Conservation (phyloP, 257 asterid genomes). For the Ocimum tenuiflorum region DNA sequence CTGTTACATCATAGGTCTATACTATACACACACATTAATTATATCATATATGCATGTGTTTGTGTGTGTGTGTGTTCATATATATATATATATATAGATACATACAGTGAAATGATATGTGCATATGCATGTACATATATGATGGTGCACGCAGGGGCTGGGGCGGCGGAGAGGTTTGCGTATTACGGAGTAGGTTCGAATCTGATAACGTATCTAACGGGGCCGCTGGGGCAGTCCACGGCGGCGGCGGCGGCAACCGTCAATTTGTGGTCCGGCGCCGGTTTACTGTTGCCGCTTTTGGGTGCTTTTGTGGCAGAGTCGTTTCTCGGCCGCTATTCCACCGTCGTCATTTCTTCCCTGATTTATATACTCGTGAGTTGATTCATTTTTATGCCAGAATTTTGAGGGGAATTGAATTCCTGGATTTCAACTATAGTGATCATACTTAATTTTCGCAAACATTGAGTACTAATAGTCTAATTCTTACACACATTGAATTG, state of each 20-base stretch:
- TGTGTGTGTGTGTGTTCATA: no score
- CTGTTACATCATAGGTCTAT: no score
- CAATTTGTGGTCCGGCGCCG: conserved; percentile 40
- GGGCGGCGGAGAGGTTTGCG: conserved; percentile 40
- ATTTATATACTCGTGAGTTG: conserved; percentile 33
- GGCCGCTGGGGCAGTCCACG: conserved; percentile 39
- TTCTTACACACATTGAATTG: not conserved
- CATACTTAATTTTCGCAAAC: no score
- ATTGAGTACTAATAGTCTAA: no score
- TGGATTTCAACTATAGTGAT: no score
- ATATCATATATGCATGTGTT: no score
- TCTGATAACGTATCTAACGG: conserved; percentile 36
- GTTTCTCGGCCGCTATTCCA: conserved; percentile 34
- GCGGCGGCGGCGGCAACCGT: conserved; percentile 47
- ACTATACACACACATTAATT: no score
- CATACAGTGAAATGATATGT: no score
- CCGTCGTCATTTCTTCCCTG: conserved; percentile 33
- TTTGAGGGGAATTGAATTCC: no score
- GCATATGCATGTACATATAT: not conserved
- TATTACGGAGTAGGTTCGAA: conserved; percentile 39
- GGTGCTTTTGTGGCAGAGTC: conserved; percentile 42
- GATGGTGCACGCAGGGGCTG: conserved; percentile 26
- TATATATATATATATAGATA: no score
- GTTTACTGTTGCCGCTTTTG: conserved; percentile 35
- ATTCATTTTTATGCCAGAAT: no score